A percentile compares a stretch with the other conserved stretches of the same genome.
phyloP scores from a whole-genome alignment of 352 stramenopile genomes.

The Phytophthora kernoviae region DNA sequence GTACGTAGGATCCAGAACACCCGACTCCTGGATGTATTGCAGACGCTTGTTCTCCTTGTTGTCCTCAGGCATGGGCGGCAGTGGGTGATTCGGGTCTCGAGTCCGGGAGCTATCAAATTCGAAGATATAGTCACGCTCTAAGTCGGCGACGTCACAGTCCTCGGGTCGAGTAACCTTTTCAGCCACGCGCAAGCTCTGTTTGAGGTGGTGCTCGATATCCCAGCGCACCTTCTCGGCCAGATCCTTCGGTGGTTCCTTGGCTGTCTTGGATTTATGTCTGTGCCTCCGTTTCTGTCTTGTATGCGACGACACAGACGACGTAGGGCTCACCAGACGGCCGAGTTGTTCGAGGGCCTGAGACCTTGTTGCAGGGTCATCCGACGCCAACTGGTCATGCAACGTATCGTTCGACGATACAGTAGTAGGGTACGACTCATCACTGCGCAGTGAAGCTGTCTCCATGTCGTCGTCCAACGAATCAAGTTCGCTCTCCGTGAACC shows the following conservation, averaged over 20 bases:
- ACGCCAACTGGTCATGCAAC: slow-evolving; percentile 37
- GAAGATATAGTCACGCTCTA: slow-evolving; percentile 48
- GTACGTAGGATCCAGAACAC: slow-evolving; percentile 39
- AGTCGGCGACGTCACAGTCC: slow-evolving; percentile 25
- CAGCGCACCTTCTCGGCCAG: slow-evolving; percentile 36
- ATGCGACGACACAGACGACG: background rate
- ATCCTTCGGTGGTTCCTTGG: slow-evolving; percentile 14
- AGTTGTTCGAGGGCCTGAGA: slow-evolving; percentile 44
- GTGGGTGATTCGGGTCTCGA: slow-evolving; percentile 36
- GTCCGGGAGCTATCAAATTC: slow-evolving; percentile 41
- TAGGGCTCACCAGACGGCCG: slow-evolving; percentile 34
- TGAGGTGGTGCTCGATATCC: slow-evolving; percentile 44
- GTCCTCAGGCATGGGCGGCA: slow-evolving; percentile 36
- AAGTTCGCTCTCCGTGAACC: slow-evolving; percentile 32
- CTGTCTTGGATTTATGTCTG: slow-evolving; percentile 10
- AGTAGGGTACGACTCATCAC: slow-evolving; percentile 1
- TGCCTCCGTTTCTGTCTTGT: slow-evolving; percentile 16
- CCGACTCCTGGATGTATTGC: slow-evolving; percentile 43
- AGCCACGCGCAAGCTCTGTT: slow-evolving; percentile 32
- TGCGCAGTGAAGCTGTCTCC: slow-evolving; percentile 24
- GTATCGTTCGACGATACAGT: slow-evolving; percentile 13
- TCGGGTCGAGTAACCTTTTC: slow-evolving; percentile 30
- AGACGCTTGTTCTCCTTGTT: slow-evolving; percentile 42
- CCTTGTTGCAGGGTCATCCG: slow-evolving; percentile 32
- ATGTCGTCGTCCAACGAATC: slow-evolving; percentile 22